Percentiles rank a stretch among this genome's conserved stretches.
Conservation (phyloP, 2,329 filamentous ascomycete species). For the Hyphodiscus sp. region DNA sequence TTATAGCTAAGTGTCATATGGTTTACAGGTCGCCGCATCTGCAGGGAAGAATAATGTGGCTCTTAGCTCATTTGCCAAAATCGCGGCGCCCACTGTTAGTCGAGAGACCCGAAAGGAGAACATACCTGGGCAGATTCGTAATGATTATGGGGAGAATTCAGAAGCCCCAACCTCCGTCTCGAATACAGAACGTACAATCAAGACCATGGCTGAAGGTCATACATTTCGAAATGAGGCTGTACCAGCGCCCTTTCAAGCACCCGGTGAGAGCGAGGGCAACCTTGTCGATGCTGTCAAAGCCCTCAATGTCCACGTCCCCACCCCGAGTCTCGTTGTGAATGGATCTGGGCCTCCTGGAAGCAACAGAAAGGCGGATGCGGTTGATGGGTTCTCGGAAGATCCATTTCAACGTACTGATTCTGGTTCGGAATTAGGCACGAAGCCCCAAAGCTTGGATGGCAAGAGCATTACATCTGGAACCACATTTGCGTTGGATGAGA, state of each 20-base stretch:
- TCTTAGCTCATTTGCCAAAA: conserved; percentile 27
- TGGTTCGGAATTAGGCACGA: conserved; percentile 61
- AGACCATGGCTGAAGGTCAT: conserved; percentile 30
- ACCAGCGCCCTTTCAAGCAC: conserved; percentile 9
- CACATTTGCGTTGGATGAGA: conserved; percentile 94
- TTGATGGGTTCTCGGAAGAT: conserved; percentile 27
- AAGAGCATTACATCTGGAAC: conserved; percentile 93
- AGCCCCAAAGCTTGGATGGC: conserved; percentile 83
- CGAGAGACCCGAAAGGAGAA: conserved; percentile 26
- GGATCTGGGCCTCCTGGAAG: conserved; percentile 23
- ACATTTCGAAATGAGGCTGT: conserved; percentile 1
- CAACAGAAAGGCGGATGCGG: conserved; percentile 19
- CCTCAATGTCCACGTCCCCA: conserved; percentile 24
- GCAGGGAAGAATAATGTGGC: conserved; percentile 34
- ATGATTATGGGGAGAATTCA: conserved; percentile 5
- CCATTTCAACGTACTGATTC: conserved; percentile 47
- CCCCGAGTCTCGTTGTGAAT: conserved; percentile 31
- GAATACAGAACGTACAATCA: conserved; percentile 1
- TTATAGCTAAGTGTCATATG: conserved; percentile 9
- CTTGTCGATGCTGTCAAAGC: conserved; percentile 29
- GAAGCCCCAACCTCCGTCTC: conserved; percentile 4
- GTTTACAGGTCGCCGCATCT: conserved; percentile 43
- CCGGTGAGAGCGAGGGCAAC: conserved; percentile 17
- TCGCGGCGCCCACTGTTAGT: conserved; percentile 25
- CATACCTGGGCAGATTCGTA: conserved; percentile 6